Conservation (phyloP, 2,329 filamentous ascomycete genomes). For the Endothia cerciana region DNA sequence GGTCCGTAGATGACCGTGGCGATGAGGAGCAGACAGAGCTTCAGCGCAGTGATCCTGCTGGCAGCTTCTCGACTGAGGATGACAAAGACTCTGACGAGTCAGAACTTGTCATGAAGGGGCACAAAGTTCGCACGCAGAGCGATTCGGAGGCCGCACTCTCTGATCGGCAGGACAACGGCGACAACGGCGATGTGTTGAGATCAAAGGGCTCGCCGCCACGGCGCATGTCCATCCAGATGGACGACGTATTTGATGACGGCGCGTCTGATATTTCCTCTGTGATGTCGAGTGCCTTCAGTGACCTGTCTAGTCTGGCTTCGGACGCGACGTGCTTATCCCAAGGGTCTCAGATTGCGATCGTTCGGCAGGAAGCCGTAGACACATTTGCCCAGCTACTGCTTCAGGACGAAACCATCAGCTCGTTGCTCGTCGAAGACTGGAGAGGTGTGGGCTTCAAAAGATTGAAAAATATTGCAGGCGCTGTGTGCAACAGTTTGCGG, state of each 20-base stretch:
- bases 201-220: neutral
- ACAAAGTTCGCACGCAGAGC: too few relatives aligned
- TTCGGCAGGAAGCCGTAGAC: neutral
- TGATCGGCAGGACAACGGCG: too few relatives aligned
- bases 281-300: neutral
- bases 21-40: too few relatives aligned
- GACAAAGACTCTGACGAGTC: too few relatives aligned
- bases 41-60: too few relatives aligned
- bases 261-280: neutral
- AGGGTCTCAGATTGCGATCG: neutral
- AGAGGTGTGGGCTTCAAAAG: neutral
- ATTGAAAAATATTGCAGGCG: too few relatives aligned
- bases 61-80: too few relatives aligned
- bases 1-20: too few relatives aligned
- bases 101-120: too few relatives aligned
- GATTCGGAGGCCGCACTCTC: too few relatives aligned
- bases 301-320: neutral
- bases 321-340: neutral
- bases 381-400: neutral
- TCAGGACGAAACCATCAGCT: neutral
- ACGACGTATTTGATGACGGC: neutral
- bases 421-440: neutral
- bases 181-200: too few relatives aligned
- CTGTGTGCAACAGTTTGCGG: neutral
- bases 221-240: neutral